These are phyloP conservation scores for Phellinidium pouzarii DNA, from an alignment of 1,284 basidiomycete species.

Conservation along the genomic window DNA sequence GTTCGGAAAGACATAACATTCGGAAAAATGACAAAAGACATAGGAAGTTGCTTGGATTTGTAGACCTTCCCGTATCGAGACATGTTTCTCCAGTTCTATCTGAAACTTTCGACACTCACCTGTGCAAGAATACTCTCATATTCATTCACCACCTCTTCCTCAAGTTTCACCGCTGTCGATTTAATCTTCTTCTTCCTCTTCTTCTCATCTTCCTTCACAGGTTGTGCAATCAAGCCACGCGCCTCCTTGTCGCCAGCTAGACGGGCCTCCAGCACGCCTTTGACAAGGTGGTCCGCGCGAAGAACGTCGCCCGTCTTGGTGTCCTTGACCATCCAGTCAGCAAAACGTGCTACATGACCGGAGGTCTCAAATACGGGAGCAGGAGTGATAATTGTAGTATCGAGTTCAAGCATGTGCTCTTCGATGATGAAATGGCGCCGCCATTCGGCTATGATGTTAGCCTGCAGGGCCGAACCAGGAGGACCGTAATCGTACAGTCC, in stretches of 20 bases:
- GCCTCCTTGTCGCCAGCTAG: conserved; percentile 91
- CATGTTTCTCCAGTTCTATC: not conserved
- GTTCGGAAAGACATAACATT: too few species aligned
- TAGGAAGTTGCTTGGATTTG: too few species aligned
- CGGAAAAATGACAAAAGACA: too few species aligned
- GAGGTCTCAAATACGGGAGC: conserved; percentile 95
- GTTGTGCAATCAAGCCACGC: conserved; percentile 56
- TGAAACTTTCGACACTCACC: conserved; percentile 40
- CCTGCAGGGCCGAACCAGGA: conserved; percentile 91
- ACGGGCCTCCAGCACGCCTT: conserved; percentile 86
- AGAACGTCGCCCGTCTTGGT: conserved; percentile 91
- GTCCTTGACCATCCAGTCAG: conserved; percentile 99
- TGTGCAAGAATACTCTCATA: conserved; percentile 85
- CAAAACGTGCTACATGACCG: conserved; percentile 96
- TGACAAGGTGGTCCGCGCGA: conserved; percentile 95
- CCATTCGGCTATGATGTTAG: conserved; percentile 97
- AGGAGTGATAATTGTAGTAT: conserved; percentile 97
- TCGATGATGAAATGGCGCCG: conserved; percentile 98
- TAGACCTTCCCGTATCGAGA: not conserved
- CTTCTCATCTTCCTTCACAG: conserved; percentile 53
- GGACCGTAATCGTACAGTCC: conserved; percentile 96
- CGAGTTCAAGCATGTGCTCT: conserved; percentile 98
- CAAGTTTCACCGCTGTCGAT: conserved; percentile 73
- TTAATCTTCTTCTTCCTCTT: conserved; percentile 80
- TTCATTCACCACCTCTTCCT: conserved; percentile 69